Conservation (phyloP, 768 basidiomycete genomes). For the Trametes cinnabarina region DNA sequence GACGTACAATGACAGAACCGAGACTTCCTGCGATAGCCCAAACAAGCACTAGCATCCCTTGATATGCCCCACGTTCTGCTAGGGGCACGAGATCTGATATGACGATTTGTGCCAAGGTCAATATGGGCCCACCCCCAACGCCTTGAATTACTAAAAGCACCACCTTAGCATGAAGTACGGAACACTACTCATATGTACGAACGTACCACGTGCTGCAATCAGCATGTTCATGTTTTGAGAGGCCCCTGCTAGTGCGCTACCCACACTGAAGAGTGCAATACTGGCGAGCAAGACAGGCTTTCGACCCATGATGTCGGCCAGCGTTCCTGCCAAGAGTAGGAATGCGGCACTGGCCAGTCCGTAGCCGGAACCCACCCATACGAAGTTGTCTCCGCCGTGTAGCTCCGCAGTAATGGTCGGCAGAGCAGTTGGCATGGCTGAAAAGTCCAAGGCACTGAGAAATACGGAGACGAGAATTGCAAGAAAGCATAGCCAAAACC, state of each 20-base stretch:
- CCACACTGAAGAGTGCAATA: slow-evolving; percentile 36
- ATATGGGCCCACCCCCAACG: slow-evolving; percentile 26
- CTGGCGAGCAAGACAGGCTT: slow-evolving; percentile 30
- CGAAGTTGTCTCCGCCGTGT: slow-evolving; percentile 22
- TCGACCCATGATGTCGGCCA: slow-evolving; percentile 31
- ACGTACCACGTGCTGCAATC: slow-evolving; percentile 32
- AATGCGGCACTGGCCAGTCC: slow-evolving; percentile 35
- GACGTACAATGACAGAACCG: slow-evolving; percentile 26
- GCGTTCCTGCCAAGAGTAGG: slow-evolving; percentile 26
- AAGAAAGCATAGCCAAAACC: slow-evolving; percentile 6
- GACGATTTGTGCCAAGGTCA: slow-evolving; percentile 23
- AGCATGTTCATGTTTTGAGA: slow-evolving; percentile 40
- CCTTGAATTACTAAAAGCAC: slow-evolving; percentile 28
- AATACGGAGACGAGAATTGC: slow-evolving; percentile 2
- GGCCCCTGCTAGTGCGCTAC: slow-evolving; percentile 40
- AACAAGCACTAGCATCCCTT: slow-evolving; percentile 13
- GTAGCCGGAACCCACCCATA: slow-evolving; percentile 33
- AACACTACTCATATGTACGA: too few relatives aligned
- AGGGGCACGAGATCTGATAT: slow-evolving; percentile 26
- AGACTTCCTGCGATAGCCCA: slow-evolving; percentile 12
- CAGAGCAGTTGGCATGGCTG: slow-evolving; percentile 4
- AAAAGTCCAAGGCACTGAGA: slow-evolving; percentile 11
- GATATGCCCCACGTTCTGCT: slow-evolving; percentile 33
- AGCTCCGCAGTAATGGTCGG: slow-evolving; percentile 5
- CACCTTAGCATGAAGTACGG: too few relatives aligned